Percentiles rank a stretch among this genome's conserved stretches.
Evolutionary conservation across 495 filamentous ascomycete species (phyloP).

Genomic region (Penicillium verhagenii): DNA sequence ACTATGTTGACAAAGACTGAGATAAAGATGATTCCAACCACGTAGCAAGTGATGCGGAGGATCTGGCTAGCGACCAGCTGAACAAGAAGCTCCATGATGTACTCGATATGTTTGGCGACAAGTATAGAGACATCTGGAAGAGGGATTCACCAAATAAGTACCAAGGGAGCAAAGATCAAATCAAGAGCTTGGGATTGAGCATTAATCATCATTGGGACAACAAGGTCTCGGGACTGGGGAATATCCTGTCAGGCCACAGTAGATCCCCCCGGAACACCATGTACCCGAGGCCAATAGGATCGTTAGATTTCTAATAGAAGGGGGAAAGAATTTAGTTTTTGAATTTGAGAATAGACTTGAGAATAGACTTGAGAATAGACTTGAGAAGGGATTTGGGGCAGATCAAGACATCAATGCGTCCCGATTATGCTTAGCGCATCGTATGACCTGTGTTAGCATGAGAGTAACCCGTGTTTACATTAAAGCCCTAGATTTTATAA

Average conservation of each 20-base stretch:
- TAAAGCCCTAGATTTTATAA: neutral
- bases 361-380: too few relatives aligned
- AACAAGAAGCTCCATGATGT: conserved; percentile 22
- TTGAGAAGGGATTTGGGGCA: too few relatives aligned
- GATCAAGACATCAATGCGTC: too few relatives aligned
- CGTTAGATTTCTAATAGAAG: conserved; percentile 2
- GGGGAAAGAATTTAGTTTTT: neutral
- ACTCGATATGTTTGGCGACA: neutral
- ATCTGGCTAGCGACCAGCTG: conserved; percentile 24
- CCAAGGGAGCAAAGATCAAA: conserved; percentile 17
- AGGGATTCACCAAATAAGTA: neutral
- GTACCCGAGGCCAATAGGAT: conserved; percentile 13
- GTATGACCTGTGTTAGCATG: too few relatives aligned
- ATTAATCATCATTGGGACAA: conserved; percentile 21
- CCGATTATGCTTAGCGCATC: too few relatives aligned
- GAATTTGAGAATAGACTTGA: too few relatives aligned
- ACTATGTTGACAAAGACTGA: conserved; percentile 65
- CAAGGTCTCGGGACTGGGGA: conserved; percentile 2
- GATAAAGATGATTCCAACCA: conserved; percentile 33
- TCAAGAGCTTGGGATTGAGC: conserved; percentile 16
- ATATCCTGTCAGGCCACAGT: conserved; percentile 13
- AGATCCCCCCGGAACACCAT: conserved; percentile 16
- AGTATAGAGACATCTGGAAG: too few relatives aligned
- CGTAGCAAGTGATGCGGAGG: conserved; percentile 24
- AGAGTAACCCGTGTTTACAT: too few relatives aligned